Evolutionary conservation across 1,284 basidiomycete genomes (phyloP).

Genomic region (Cryptococcus maquisensis): DNA sequence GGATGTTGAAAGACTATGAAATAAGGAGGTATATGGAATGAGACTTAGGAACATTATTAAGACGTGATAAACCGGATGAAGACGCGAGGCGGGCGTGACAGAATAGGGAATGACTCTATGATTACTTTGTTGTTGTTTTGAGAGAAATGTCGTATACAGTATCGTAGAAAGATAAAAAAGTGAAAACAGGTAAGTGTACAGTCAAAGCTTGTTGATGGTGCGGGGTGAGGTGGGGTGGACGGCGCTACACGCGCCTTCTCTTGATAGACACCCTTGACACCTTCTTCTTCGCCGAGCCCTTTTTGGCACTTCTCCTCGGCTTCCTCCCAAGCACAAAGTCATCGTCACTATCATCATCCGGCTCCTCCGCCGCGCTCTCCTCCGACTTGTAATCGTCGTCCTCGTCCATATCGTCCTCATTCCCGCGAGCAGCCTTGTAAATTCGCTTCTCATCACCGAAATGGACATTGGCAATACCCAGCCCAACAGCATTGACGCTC

Average conservation of each 20-base stretch:
- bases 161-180: too few relatives aligned
- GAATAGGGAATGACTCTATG: too few relatives aligned
- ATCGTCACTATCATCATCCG: conserved; percentile 29
- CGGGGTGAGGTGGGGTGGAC: too few relatives aligned
- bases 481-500: conserved; percentile 32
- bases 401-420: too few relatives aligned
- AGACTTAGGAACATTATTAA: not conserved
- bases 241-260: not conserved
- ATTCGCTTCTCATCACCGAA: conserved; percentile 21
- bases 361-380: not conserved
- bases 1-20: not conserved
- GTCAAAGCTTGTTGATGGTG: too few relatives aligned
- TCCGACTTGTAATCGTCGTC: conserved; percentile 7
- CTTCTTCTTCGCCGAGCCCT: conserved; percentile 2
- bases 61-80: too few relatives aligned
- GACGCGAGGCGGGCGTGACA: not conserved
- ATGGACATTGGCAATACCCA: conserved; percentile 41
- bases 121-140: too few relatives aligned
- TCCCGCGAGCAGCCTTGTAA: conserved; percentile 4
- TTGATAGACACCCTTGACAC: not conserved
- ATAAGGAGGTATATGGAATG: not conserved
- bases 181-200: too few relatives aligned
- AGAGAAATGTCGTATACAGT: too few relatives aligned
- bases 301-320: conserved; percentile 13
- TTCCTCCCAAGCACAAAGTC: conserved; percentile 28